Evolutionary conservation across 2,329 filamentous ascomycete species (phyloP), one percentile per base, ranked within the genome.

Genomic region (Nothophaeocryptopus gaeumannii): DNA sequence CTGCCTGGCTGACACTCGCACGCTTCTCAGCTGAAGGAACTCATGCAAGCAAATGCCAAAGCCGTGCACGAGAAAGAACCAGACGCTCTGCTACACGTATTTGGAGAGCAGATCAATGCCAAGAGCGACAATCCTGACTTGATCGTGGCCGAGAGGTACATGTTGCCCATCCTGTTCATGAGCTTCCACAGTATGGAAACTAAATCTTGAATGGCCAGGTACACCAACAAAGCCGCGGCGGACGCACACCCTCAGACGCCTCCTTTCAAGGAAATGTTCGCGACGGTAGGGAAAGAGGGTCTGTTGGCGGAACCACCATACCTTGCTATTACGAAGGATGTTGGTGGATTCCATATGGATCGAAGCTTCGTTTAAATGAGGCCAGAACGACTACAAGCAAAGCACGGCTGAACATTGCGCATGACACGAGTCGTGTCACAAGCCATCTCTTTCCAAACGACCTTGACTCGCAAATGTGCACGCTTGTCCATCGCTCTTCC

Each of bases 51-150:
- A 13, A 47, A 49, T 40, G 37, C 36, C 49, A 38, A 45, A 32
- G 31, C 29, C 32, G 53, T 55, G 9, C 49, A 53, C 29, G 37
- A 40, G 3, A 52, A 52, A 31, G 53, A 55, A 45, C 43, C 47
- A 29, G 39, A 54, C 20, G 47, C 44, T 11, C 43, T 45, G 16
- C 47, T 39, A 13, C 51, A 54, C 41, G 32, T 48, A n/a, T 26
- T 38, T 16, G 41, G 45, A 10, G 30, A 44, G 15, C 31, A 48
- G 15, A 45, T 53, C 26, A 30, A 41, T 26, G 33, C 45, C 9
- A 39, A 45, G 32, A 41, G 32, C 16, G 37, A 20, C 15, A 41
- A 30, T n/a, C 38, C 46, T 2, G 41, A 47, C n/a, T 45, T 52
- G 36, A 42, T 49, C 26, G 39, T 54, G 42, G 50, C 44, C 15